Percentiles rank a stretch among this genome's conserved stretches.
Conservation (phyloP, 1,139 yeast species). For the Entelexis paramagnoliae region DNA sequence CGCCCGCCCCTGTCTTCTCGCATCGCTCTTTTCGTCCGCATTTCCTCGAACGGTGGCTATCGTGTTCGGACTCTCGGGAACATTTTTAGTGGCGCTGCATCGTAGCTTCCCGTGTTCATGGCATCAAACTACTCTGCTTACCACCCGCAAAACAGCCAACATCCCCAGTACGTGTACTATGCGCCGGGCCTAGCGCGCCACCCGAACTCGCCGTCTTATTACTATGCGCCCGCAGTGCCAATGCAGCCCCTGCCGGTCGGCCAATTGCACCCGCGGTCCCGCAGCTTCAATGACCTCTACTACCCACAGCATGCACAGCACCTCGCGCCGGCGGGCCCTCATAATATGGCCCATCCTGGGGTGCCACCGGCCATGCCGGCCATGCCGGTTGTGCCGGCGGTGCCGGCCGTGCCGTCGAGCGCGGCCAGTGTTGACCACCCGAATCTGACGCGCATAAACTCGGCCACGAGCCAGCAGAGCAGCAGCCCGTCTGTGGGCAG, state of each 20-base stretch:
- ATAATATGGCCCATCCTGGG: no score
- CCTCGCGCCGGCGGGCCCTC: background rate
- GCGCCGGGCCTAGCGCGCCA: slow-evolving; percentile 4
- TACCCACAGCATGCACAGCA: background rate
- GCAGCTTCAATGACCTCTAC: slow-evolving; percentile 8
- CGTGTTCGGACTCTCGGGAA: background rate
- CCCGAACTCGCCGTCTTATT: background rate
- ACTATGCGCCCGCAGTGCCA: background rate
- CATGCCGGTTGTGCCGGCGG: no score
- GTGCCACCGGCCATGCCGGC: no score
- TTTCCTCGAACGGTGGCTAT: background rate
- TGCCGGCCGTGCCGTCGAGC: background rate
- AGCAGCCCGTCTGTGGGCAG: no score
- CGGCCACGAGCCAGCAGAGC: no score
- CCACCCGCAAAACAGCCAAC: background rate
- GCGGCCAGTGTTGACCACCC: background rate
- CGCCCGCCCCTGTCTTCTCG: background rate
- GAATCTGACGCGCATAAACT: no score
- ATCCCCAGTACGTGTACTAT: slow-evolving; percentile 5
- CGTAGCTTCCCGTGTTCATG: slow-evolving; percentile 1
- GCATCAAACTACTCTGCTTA: slow-evolving; percentile 16
- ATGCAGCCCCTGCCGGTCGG: background rate
- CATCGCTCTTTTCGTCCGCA: background rate
- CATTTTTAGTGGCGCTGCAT: background rate
- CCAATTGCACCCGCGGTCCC: slow-evolving; percentile 7